Evolutionary conservation across 2,329 filamentous ascomycete genomes (phyloP), one percentile per base, ranked within the genome.

Genomic region (Epichloe amarillans): DNA sequence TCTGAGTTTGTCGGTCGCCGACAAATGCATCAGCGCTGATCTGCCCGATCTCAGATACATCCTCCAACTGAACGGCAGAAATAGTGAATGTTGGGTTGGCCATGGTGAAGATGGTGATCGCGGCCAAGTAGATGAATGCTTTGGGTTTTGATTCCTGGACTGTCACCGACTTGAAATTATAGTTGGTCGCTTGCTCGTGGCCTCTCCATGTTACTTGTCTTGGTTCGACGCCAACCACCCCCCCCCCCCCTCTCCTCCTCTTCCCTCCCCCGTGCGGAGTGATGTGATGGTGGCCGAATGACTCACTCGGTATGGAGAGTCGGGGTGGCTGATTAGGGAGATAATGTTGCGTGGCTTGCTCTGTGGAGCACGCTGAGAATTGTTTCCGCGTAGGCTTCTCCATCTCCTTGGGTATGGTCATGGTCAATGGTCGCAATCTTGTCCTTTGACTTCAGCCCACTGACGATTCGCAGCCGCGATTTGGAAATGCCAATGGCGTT

Each of bases 391-490:
- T 60, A 62, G 15, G 54, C 54, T 5, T 61, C 53, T 17, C 61
- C 65, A 3, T 67, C 64, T 0, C 63, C 64, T 38, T 38, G 36
- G 30, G 30, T 30, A 30, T 60, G 55, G 38, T 68, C 52, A 30
- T 67, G 69, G 8, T 50, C 61, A 6, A 75, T 50, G 3, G 71
- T 66, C 12, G 85, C 64, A 0, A 74, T 82, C 66, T 88, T 88
- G 42, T 83, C 77, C 51, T 76, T 72, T 19, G 77, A 81, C 62
- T 82, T 86, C 49, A 74, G 61, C 0, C 84, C 84, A 15, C 78
- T 78, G 12, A 75, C 73, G 40, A 88, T 75, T 42, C 76, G 70
- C 1, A 87, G 65, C 53, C 79, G 73, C 1, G 83, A 82, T 60
- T 83, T 86, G 33, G 83, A 76, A 6, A 83, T 68, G 2, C 71